phyloP scores from a whole-genome alignment of 768 basidiomycete species.

The Serpula lacrymans region DNA sequence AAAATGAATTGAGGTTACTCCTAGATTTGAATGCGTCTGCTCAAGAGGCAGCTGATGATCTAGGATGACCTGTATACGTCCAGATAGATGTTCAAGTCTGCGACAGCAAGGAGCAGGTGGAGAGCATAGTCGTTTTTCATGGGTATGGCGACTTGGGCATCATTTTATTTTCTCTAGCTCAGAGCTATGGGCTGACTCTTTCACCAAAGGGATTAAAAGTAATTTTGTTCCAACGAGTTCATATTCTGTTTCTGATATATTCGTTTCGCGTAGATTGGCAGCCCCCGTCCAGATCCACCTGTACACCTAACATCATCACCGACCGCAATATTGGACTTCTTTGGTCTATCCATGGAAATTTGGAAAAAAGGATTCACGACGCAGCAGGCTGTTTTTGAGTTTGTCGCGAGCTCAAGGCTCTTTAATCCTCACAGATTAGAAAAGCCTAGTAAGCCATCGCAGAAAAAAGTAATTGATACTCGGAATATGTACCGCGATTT shows the following conservation, averaged over 20 bases:
- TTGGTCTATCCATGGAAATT: constrained; percentile 51
- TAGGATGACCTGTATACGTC: constrained; percentile 18
- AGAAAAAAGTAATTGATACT: constrained; percentile 40
- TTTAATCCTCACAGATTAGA: constrained; percentile 43
- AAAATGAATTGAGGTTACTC: constrained; percentile 34
- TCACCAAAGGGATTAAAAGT: constrained; percentile 61
- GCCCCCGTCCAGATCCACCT: constrained; percentile 31
- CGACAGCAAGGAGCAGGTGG: constrained; percentile 43
- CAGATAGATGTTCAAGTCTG: constrained; percentile 70
- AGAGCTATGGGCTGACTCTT: constrained; percentile 47
- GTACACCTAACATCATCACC: constrained; percentile 50
- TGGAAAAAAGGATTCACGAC: constrained; percentile 56
- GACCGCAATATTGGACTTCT: constrained; percentile 48
- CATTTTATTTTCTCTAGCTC: constrained; percentile 57
- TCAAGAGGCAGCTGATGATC: constrained; percentile 2
- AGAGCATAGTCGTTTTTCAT: constrained; percentile 51
- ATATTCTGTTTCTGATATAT: too few species aligned
- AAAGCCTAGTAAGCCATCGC: constrained; percentile 29
- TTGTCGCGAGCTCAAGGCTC: constrained; percentile 52
- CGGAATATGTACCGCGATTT: constrained; percentile 63
- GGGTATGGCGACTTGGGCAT: constrained; percentile 73
- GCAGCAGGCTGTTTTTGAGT: constrained; percentile 52
- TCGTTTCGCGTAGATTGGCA: constrained; percentile 22
- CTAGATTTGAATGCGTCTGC: constrained; percentile 3
- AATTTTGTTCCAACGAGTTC: constrained; percentile 36